Base-by-base conservation (phyloP, 108 stramenopile genomes). In the Cylindrotheca closterium region DNA sequence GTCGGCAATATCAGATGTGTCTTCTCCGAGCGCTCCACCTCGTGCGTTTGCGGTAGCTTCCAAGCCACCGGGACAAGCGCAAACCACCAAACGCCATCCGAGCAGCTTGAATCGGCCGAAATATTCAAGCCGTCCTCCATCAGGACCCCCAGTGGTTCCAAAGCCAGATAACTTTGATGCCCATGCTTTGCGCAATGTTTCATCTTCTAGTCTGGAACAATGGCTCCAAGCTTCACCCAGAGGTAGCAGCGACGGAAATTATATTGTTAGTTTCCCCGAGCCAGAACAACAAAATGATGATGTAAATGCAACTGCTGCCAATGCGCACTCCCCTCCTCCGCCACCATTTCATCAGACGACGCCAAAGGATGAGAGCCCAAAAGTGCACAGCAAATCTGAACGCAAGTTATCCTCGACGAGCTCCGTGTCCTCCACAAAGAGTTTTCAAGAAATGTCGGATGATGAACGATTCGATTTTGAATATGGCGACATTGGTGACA, bases 401-500 rank as follows among this genome's bases (percentile, higher is more conserved):
- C n/a, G n/a, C n/a, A n/a, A n/a, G n/a, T n/a, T n/a, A n/a, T n/a
- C n/a, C n/a, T n/a, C n/a, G n/a, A n/a, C n/a, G n/a, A n/a, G n/a
- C n/a, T n/a, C n/a, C n/a, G n/a, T n/a, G n/a, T n/a, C n/a, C n/a
- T n/a, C n/a, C n/a, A n/a, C n/a, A n/a, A n/a, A n/a, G n/a, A n/a
- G n/a, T n/a, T n/a, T n/a, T n/a, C n/a, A n/a, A 25, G 61, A 63
- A 19, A 21, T 73, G 58, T 60, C 72, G 12, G 72, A 73, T 48
- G 72, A 73, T 15, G 72, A 73, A 60, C 64, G 65, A 19, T 73
- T 73, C 18, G 27, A 46, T 26, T 55, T 66, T 12, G 72, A 73
- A 28, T 73, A 73, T 29, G 72, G 72, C 30, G 72, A 66, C 30
- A 50, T 65, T 61, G 64, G 29, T 5, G 55, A 52, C n/a, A 58